Percentiles rank a stretch among this genome's conserved stretches.
phyloP scores from a whole-genome alignment of 1,139 yeast genomes.

The Suhomyces choctaworum region DNA sequence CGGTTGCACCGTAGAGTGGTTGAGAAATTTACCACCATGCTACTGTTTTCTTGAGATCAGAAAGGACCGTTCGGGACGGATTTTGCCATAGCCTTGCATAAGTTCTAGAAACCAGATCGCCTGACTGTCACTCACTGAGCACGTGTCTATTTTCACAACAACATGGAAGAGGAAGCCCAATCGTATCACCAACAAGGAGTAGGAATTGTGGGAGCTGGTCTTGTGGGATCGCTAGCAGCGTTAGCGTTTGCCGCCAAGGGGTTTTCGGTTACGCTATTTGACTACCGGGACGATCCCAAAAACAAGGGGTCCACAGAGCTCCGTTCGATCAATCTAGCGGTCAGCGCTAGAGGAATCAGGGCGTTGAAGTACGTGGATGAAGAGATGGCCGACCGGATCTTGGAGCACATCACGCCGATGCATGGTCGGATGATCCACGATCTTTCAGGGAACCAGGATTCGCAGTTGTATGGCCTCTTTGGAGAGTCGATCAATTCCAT shows the following conservation, averaged over 20 bases:
- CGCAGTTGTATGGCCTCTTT: slow-evolving; percentile 78
- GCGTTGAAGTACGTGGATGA: slow-evolving; percentile 66
- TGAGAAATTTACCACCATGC: too few relatives aligned
- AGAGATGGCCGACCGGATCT: slow-evolving; percentile 54
- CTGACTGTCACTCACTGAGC: too few relatives aligned
- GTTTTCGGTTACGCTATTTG: slow-evolving; percentile 70
- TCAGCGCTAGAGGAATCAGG: slow-evolving; percentile 77
- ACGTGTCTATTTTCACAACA: too few relatives aligned
- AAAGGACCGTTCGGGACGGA: too few relatives aligned
- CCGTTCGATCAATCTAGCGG: slow-evolving; percentile 82
- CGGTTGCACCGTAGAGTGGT: too few relatives aligned
- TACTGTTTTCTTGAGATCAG: too few relatives aligned
- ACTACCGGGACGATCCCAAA: slow-evolving; percentile 49
- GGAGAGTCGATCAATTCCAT: slow-evolving; percentile 88
- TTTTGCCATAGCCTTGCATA: too few relatives aligned
- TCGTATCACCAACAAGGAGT: slow-evolving; percentile 25
- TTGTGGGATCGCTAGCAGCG: slow-evolving; percentile 88
- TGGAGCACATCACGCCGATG: slow-evolving; percentile 76
- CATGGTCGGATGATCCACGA: slow-evolving; percentile 89
- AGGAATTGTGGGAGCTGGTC: slow-evolving; percentile 78
- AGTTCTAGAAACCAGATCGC: too few relatives aligned
- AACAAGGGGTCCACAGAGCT: slow-evolving; percentile 35
- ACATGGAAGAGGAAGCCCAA: slow-evolving; percentile 6
- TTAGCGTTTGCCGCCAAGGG: slow-evolving; percentile 74
- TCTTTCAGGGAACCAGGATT: slow-evolving; percentile 57